Conservation (phyloP, 139 green algal genomes). For the Desmodesmus armatus region DNA sequence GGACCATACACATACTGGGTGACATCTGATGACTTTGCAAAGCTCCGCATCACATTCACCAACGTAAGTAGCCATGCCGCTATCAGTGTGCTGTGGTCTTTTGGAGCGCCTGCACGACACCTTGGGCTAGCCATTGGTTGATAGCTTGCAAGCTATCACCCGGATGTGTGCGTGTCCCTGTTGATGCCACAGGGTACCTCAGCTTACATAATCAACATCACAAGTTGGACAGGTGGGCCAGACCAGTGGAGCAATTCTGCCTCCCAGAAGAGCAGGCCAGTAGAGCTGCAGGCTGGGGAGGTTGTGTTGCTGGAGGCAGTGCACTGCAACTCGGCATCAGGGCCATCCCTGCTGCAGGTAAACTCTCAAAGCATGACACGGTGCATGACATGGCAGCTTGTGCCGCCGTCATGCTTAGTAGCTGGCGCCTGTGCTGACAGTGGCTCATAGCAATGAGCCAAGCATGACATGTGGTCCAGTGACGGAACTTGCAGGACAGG, state of each 20-base stretch:
- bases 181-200: neutral
- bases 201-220: conserved; percentile 5
- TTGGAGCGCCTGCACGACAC: no score
- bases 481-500: no score
- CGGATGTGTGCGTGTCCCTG: no score
- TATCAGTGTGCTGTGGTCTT: no score
- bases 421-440: no score
- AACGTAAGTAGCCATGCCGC: conserved; percentile 9
- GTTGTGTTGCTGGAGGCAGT: neutral
- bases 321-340: neutral
- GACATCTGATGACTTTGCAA: conserved; percentile 14
- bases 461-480: no score
- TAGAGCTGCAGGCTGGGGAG: neutral
- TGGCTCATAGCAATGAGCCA: no score
- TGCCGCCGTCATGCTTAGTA: no score
- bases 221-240: neutral
- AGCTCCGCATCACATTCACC: neutral
- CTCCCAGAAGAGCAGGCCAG: neutral
- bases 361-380: neutral
- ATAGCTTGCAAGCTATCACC: no score
- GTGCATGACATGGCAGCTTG: no score
- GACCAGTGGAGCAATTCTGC: neutral
- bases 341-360: neutral
- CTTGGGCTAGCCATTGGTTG: no score
- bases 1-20: conserved; percentile 11